Evolutionary conservation across 192 early-diverging fungal genomes (phyloP), one percentile per base, ranked within the genome.

Genomic region (Dissophora globulifera): DNA sequence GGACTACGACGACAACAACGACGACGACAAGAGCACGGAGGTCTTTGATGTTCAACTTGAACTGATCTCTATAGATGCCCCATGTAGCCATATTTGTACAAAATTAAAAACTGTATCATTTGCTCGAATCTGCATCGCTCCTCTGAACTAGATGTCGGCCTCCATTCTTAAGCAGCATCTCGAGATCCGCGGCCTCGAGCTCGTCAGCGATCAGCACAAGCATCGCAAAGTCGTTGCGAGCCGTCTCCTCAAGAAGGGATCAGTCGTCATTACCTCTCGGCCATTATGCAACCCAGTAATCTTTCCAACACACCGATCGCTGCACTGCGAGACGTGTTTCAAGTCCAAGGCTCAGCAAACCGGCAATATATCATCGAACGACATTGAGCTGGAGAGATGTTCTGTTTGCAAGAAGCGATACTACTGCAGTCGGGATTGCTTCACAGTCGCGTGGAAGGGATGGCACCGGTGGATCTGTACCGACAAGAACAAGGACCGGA

Each of bases 261-360:
- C 65, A 3, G 50, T 76, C 13, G 43, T 82, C 23, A 79, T 80
- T 27, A 71, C 69, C 11, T 85, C 83, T 2, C 83, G 80, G 17
- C 45, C 69, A 47, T 26, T 67, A 16, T 62, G 64, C 65, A 67
- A 71, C 56, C 78, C 62, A 25, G 69, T 50, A 55, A 80, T 79
- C 67, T 80, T 35, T 78, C 81, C 65, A 54, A 80, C 63, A 3
- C 79, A 59, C 23, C 64, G 62, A 25, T 53, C 58, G 6, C 46
- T 56, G 33, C 71, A 50, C 33, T 64, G 61, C 47, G 67, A 62
- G 35, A 70, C 67, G 1, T 67, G 56, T 41, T 43, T 63, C 35
- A 17, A 29, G 26, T 56, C 63, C 15, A 46, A 41, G 26, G 38
- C 16, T n/a, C 27, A 42, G 41, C 40, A 12, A 13, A 26, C 20